A percentile compares a stretch with the other conserved stretches of the same genome.
Evolutionary conservation across 139 green algal species (phyloP).

Genomic region (Trebouxia sp.): DNA sequence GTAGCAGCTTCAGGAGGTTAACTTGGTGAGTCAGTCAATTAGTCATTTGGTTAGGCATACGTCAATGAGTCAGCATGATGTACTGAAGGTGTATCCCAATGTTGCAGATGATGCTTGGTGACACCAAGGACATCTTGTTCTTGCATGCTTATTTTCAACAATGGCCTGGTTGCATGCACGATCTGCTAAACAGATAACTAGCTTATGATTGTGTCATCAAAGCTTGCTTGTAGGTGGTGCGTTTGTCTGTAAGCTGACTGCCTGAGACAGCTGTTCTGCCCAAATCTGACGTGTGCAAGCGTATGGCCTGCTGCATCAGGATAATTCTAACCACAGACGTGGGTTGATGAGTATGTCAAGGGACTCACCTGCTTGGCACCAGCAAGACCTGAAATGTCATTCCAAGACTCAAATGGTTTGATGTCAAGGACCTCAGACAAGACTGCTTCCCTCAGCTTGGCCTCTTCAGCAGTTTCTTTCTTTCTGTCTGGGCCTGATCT

Average conservation of each 20-base stretch:
- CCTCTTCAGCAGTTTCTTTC: conserved; percentile 28
- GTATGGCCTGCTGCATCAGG: not conserved
- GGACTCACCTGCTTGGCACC: conserved; percentile 61
- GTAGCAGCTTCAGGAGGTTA: not conserved
- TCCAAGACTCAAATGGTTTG: conserved; percentile 59
- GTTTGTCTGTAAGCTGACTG: not conserved
- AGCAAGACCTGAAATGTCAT: conserved; percentile 69
- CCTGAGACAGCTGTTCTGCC: not conserved
- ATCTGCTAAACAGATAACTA: too few relatives aligned
- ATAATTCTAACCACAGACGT: not conserved
- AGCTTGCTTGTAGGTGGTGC: not conserved
- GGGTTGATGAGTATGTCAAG: not conserved
- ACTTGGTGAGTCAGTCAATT: too few relatives aligned
- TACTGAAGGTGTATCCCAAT: too few relatives aligned
- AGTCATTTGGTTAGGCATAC: not conserved
- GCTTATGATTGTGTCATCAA: not conserved
- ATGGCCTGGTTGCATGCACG: too few relatives aligned
- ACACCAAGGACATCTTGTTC: too few relatives aligned
- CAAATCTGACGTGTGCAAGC: not conserved
- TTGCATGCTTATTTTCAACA: too few relatives aligned
- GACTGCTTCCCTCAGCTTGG: conserved; percentile 55
- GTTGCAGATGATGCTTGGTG: too few relatives aligned
- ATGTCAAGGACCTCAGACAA: conserved; percentile 68
- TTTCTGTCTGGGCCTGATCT: not conserved
- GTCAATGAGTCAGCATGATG: not conserved